phyloP scores from a whole-genome alignment of 2,329 filamentous ascomycete genomes.

The Paecilomyces sp. region DNA sequence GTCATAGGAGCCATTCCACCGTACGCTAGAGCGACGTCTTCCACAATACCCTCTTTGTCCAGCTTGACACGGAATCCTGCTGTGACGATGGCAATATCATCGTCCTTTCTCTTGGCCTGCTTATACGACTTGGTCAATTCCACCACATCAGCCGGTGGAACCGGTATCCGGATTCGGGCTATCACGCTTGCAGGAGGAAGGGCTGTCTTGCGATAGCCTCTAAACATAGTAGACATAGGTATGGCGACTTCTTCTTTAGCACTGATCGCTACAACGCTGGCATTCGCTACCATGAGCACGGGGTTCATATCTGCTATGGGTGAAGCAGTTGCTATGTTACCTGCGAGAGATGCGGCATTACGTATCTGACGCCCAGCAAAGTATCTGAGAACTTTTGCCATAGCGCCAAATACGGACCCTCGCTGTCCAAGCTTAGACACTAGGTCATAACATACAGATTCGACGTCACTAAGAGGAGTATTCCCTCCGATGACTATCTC shows the following conservation, averaged over 20 bases:
- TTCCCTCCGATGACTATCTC: slow-evolving; percentile 77
- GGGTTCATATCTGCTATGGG: slow-evolving; percentile 87
- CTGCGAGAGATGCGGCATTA: slow-evolving; percentile 80
- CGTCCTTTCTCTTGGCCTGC: slow-evolving; percentile 83
- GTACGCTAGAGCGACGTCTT: slow-evolving; percentile 67
- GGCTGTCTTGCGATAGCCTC: slow-evolving; percentile 70
- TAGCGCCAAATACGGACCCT: slow-evolving; percentile 68
- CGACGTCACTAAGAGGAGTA: slow-evolving; percentile 73
- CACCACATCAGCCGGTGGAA: slow-evolving; percentile 55
- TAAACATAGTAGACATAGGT: slow-evolving; percentile 77
- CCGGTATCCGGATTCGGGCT: slow-evolving; percentile 67
- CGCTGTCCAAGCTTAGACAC: slow-evolving; percentile 61
- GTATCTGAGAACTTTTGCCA: slow-evolving; percentile 77
- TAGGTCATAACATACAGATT: slow-evolving; percentile 65
- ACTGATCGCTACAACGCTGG: slow-evolving; percentile 66
- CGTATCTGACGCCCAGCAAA: slow-evolving; percentile 87
- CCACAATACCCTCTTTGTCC: slow-evolving; percentile 55
- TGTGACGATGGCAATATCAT: slow-evolving; percentile 88
- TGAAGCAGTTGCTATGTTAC: slow-evolving; percentile 78
- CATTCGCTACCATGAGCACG: slow-evolving; percentile 71
- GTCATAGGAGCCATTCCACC: slow-evolving; percentile 84
- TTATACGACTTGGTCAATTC: slow-evolving; percentile 81
- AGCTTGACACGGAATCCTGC: slow-evolving; percentile 65
- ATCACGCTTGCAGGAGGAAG: slow-evolving; percentile 69
- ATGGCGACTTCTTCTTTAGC: slow-evolving; percentile 61